Conservation (phyloP, 2,329 filamentous ascomycete genomes). For the Paradendryphiella salina region DNA sequence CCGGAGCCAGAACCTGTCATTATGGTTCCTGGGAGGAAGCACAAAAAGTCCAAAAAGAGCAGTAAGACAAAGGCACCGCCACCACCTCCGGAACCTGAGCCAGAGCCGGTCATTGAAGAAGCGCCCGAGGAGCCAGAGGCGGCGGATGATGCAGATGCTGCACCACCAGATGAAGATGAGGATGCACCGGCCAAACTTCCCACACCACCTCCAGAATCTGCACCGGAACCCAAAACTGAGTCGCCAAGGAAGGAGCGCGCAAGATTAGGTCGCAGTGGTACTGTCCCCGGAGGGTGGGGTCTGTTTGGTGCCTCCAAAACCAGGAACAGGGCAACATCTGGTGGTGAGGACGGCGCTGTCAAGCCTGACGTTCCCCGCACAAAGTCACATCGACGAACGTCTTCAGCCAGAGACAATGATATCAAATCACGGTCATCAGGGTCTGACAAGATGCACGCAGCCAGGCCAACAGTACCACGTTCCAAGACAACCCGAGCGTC, state of each 20-base stretch:
- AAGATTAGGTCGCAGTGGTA: slow-evolving; percentile 71
- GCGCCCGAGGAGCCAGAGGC: slow-evolving; percentile 25
- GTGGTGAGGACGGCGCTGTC: slow-evolving; percentile 34
- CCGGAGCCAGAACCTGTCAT: slow-evolving; percentile 38
- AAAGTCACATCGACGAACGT: slow-evolving; percentile 58
- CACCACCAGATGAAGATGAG: slow-evolving; percentile 30
- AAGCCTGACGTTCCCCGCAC: slow-evolving; percentile 56
- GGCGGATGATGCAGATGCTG: slow-evolving; percentile 27
- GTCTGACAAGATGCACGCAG: slow-evolving; percentile 65
- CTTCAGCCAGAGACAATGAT: slow-evolving; percentile 60
- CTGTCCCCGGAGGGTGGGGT: slow-evolving; percentile 68
- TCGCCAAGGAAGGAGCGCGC: slow-evolving; percentile 71
- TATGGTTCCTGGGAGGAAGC: slow-evolving; percentile 26
- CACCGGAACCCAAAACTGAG: slow-evolving; percentile 51
- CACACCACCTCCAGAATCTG: slow-evolving; percentile 53
- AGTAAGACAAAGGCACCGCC: slow-evolving; percentile 33
- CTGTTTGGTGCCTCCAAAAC: slow-evolving; percentile 59
- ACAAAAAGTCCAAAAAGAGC: slow-evolving; percentile 36
- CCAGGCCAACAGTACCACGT: slow-evolving; percentile 52
- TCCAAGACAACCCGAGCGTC: slow-evolving; percentile 59
- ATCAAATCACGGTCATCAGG: slow-evolving; percentile 69
- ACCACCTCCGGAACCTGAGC: slow-evolving; percentile 29
- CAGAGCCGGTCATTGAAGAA: slow-evolving; percentile 29
- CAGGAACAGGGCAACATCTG: slow-evolving; percentile 45
- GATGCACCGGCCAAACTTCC: slow-evolving; percentile 47